phyloP scores from a whole-genome alignment of 192 early-diverging fungal genomes.

The Allomyces macrogynus region DNA sequence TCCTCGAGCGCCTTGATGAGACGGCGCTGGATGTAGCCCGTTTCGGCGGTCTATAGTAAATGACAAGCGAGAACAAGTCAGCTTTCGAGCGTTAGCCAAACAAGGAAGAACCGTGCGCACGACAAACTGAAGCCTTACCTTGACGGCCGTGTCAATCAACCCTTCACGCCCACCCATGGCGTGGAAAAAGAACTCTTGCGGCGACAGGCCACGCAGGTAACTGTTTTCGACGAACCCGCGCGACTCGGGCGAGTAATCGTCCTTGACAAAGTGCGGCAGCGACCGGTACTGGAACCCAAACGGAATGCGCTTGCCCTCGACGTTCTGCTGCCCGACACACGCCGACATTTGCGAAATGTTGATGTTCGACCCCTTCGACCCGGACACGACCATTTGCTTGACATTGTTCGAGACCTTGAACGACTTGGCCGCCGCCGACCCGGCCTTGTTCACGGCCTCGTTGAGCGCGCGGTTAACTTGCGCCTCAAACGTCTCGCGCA shows the following conservation, averaged over 20 bases:
- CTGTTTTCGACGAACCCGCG: constrained; percentile 80
- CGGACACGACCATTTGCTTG: constrained; percentile 86
- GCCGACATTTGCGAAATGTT: constrained; percentile 97
- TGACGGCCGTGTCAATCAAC: constrained; percentile 15
- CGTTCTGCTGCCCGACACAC: constrained; percentile 98
- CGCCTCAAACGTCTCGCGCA: constrained; percentile 80
- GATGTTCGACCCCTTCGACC: constrained; percentile 88
- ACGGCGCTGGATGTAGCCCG: constrained; percentile 97
- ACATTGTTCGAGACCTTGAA: constrained; percentile 88
- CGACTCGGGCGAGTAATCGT: constrained; percentile 83
- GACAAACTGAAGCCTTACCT: too few species aligned
- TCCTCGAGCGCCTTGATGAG: constrained; percentile 95
- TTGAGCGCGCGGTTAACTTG: constrained; percentile 70
- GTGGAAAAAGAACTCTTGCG: constrained; percentile 98
- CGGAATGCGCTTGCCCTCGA: constrained; percentile 97
- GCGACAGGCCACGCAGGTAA: constrained; percentile 77
- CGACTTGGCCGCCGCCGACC: constrained; percentile 57
- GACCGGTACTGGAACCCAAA: constrained; percentile 88
- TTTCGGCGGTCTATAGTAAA: constrained; percentile 79
- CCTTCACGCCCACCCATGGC: constrained; percentile 99
- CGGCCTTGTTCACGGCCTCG: constrained; percentile 76
- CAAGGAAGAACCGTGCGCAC: too few species aligned
- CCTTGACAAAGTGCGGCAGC: constrained; percentile 92
- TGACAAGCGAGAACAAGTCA: not conserved
- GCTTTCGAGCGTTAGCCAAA: too few species aligned